Evolutionary conservation across 2,329 filamentous ascomycete species (phyloP), one percentile per base, ranked within the genome.

Genomic region (Pyrenophora teres): DNA sequence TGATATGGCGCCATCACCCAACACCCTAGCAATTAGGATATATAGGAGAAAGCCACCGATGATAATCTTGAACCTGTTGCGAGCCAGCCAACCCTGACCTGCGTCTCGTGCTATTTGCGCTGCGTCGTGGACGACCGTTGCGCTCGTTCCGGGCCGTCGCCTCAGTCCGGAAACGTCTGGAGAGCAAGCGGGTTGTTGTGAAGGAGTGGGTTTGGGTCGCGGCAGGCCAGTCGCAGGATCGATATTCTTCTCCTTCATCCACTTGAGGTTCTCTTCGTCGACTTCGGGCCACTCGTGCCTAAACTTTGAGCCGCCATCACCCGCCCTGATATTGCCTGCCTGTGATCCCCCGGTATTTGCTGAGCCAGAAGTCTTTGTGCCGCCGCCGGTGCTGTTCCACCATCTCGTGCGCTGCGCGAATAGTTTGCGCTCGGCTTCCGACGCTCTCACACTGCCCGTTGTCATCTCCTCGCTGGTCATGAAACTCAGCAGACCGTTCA

Each of bases 391-490:
- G 30, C 87, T 90, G 77, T 99, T 99, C 92, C 92, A 97, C 94
- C 94, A 99, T 47, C 90, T 81, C 13, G 90, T 90, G 56, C 89
- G 83, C 19, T 83, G 81, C 0, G 94, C 92, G 42, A 92, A 85
- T 65, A 87, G 83, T 72, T 85, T 88, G 55, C 93, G 85, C 78
- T 97, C 92, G 3, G 83, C 79, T 42, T 90, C 84, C 0, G 85
- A 88, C 15, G 87, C 90, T 5, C 87, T 87, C 25, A 99, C 85
- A 25, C 88, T 92, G 2, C 94, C 94, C 0, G 94, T 97, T 0
- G 94, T 99, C 89, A 97, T 97, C 78, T 99, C 94, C 70, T 99
- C 93, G 60, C 90, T 91, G 2, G 93, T 97, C 94, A 99, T 99
- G 76, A 99, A 99, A 33, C 89, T 95, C 57, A 97, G 80, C 23